Conservation (phyloP, 148 eudicot species). For the Camellia granthamiana region DNA sequence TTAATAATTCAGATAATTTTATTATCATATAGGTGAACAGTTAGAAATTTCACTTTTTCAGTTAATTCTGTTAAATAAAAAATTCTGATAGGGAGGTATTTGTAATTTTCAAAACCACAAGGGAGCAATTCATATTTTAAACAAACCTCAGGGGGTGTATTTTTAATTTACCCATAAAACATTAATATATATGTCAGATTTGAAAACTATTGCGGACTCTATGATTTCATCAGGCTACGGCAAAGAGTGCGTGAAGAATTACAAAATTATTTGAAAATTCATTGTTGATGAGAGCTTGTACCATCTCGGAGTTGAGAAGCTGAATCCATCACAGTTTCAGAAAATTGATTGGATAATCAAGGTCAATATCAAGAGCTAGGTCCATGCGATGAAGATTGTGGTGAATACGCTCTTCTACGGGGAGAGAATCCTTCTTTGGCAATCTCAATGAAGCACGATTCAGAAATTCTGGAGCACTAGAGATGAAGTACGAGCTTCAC, state of each 20-base stretch:
- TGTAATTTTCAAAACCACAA: too few relatives aligned
- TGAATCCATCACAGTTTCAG: constrained; percentile 29
- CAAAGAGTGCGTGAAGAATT: constrained; percentile 62
- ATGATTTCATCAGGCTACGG: constrained; percentile 71
- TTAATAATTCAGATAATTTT: too few relatives aligned
- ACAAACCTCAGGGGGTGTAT: too few relatives aligned
- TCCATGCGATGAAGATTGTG: constrained; percentile 29
- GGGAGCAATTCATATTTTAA: too few relatives aligned
- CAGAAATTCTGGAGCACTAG: too few relatives aligned
- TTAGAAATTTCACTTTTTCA: too few relatives aligned
- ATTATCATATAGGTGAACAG: too few relatives aligned
- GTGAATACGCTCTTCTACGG: constrained; percentile 49
- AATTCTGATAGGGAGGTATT: too few relatives aligned
- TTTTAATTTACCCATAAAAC: too few relatives aligned
- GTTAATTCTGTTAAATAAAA: too few relatives aligned
- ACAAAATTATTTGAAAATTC: constrained; percentile 49
- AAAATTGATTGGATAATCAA: constrained; percentile 61
- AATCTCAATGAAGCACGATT: constrained; percentile 13
- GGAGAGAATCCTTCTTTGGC: constrained; percentile 50
- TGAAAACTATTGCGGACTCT: constrained; percentile 57
- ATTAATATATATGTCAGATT: constrained; percentile 29
- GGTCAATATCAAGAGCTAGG: constrained; percentile 51
- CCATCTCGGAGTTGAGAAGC: constrained; percentile 41
- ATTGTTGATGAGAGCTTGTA: constrained; percentile 40
- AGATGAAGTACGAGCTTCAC: too few relatives aligned